These are phyloP conservation scores for Candida lessepsii DNA, from an alignment of 805 yeast genomes.

Conservation along the genomic window DNA sequence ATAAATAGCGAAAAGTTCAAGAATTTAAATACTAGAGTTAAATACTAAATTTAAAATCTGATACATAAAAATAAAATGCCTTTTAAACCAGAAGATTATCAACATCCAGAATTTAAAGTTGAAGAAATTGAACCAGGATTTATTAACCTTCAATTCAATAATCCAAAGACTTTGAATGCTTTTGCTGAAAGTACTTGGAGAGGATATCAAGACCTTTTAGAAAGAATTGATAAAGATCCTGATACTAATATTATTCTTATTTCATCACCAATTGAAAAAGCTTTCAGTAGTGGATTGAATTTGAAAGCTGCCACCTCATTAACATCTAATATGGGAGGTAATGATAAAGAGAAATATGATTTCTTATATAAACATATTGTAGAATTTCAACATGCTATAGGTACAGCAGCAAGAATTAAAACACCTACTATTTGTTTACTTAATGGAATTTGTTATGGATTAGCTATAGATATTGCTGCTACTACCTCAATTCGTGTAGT, in stretches of 20 bases:
- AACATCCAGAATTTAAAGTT: conserved; percentile 36
- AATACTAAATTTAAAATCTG: background rate
- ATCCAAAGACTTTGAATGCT: conserved; percentile 61
- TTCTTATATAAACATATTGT: conserved; percentile 37
- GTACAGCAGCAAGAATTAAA: conserved; percentile 44
- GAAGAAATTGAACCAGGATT: conserved; percentile 46
- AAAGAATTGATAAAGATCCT: conserved; percentile 41
- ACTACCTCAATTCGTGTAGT: conserved; percentile 59
- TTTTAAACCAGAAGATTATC: conserved; percentile 14
- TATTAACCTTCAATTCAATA: conserved; percentile 58
- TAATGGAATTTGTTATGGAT: conserved; percentile 65
- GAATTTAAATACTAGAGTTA: background rate
- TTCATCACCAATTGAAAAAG: conserved; percentile 52
- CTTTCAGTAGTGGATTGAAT: conserved; percentile 69
- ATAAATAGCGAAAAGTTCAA: background rate
- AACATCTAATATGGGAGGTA: background rate
- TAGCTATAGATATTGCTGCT: conserved; percentile 65
- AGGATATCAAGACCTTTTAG: conserved; percentile 51
- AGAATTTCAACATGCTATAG: conserved; percentile 59
- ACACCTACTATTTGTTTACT: conserved; percentile 66
- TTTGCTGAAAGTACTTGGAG: conserved; percentile 55
- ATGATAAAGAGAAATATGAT: conserved; percentile 19
- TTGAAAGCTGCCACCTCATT: conserved; percentile 34
- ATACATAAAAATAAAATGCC: conserved; percentile 1
- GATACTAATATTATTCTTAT: conserved; percentile 52